Percentiles rank a stretch among this genome's conserved stretches.
phyloP scores from a whole-genome alignment of 2,329 filamentous ascomycete genomes.

The Macroventuria anomochaeta region DNA sequence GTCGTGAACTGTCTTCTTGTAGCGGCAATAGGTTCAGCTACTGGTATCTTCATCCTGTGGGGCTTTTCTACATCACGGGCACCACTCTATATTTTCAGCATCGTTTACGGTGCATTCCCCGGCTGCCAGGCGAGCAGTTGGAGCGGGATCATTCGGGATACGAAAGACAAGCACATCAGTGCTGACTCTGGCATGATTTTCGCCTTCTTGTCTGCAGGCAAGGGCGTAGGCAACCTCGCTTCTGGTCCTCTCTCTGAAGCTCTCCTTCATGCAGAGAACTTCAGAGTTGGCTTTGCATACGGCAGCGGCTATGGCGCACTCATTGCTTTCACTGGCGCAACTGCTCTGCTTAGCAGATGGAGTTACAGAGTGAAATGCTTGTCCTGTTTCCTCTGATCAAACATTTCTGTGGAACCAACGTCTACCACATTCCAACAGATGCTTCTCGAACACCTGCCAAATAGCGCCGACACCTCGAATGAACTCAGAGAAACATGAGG shows the following conservation, averaged over 20 bases:
- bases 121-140: slow-evolving; percentile 52
- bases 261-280: slow-evolving; percentile 48
- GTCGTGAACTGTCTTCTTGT: slow-evolving; percentile 49
- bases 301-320: slow-evolving; percentile 53
- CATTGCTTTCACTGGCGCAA: slow-evolving; percentile 53
- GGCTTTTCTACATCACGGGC: slow-evolving; percentile 52
- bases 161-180: slow-evolving; percentile 43
- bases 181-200: slow-evolving; percentile 59
- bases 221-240: slow-evolving; percentile 59
- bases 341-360: slow-evolving; percentile 44
- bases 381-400: background rate
- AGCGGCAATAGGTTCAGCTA: slow-evolving; percentile 45
- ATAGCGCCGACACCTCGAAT: background rate
- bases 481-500: background rate
- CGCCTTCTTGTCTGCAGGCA: slow-evolving; percentile 56
- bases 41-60: slow-evolving; percentile 54
- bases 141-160: slow-evolving; percentile 55
- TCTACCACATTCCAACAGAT: slow-evolving; percentile 1
- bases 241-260: slow-evolving; percentile 60
- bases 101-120: slow-evolving; percentile 52
- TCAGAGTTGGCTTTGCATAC: slow-evolving; percentile 50
- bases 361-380: slow-evolving; percentile 38
- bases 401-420: background rate
- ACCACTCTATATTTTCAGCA: slow-evolving; percentile 53
- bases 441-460: background rate